Base-by-base conservation (phyloP, 495 filamentous ascomycete genomes). In the Penicillium riverlandense region DNA sequence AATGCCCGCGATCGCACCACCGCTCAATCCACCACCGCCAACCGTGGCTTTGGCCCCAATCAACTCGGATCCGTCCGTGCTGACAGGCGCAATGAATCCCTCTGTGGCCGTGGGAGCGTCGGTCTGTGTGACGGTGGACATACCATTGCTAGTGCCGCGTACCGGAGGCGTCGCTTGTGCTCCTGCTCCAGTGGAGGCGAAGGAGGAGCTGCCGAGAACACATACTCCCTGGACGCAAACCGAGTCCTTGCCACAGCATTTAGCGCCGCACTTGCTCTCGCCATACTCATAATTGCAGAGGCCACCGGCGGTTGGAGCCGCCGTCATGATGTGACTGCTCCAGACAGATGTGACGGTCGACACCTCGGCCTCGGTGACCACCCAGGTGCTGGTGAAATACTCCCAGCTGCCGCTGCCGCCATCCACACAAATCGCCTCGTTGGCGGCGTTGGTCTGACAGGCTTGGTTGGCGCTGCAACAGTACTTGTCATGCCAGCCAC, bases 1-100 rank as follows among this genome's bases (percentile, higher is more conserved):
- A 51, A 96, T 96, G 35, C 90, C 90, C n/a, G 90, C 90, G 54
- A 96, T 95, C 16, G 89, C 90, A 45, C 90, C 90, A 39, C 77
- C 80, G 56, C 83, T 88, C 37, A 96, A 70, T 42, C 78, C 76
- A 40, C 74, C 69, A 45, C 72, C 59, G 9, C 27, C 43, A 33
- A 54, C 56, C 13, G 60, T 43, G 13, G 65, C 61, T n/a, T 67
- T 58, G 1, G 55, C 67, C 44, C 63, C 77, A 63, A 61, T 69
- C 29, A 75, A 62, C 0, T 70, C 58, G 4, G 67, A 65, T 13
- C 65, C 69, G 16, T 73, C 70, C 28, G 80, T 80, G 22, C 68
- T 63, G 0, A 82, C 71, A 2, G 81, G 77, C 4, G 79, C 67
- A 34, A 67, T 59, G 60, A 82, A 84, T 12, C 69, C 73, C 16